Percentiles rank a stretch among this genome's conserved stretches.
These are phyloP conservation scores for Rhynchosporium secalis DNA, from an alignment of 2,329 filamentous ascomycete species.

Conservation along the genomic window DNA sequence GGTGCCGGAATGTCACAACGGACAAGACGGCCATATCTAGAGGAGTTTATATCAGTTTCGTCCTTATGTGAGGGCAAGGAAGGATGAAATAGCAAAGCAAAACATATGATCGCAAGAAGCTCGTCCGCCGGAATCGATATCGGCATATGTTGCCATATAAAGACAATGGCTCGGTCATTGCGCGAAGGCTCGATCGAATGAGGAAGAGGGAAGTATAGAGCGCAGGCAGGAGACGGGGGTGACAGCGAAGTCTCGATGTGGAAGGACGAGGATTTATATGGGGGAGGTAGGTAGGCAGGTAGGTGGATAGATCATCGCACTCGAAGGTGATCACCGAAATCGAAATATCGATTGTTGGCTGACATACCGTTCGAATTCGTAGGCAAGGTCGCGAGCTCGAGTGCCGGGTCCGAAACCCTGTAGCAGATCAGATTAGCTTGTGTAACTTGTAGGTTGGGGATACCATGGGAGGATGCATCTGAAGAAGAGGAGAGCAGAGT, in stretches of 20 bases:
- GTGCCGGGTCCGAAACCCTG: slow-evolving; percentile 95
- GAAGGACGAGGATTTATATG: slow-evolving; percentile 42
- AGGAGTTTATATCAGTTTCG: slow-evolving; percentile 36
- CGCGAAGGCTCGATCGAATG: slow-evolving; percentile 44
- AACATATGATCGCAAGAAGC: slow-evolving; percentile 32
- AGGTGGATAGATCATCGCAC: slow-evolving; percentile 38
- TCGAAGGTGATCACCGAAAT: slow-evolving; percentile 45
- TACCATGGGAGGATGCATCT: not conserved
- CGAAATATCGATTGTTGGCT: slow-evolving; percentile 52
- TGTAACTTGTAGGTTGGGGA: slow-evolving; percentile 2
- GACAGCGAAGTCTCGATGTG: slow-evolving; percentile 48
- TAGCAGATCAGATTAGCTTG: slow-evolving; percentile 18
- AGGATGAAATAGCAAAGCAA: slow-evolving; percentile 32
- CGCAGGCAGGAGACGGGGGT: slow-evolving; percentile 46
- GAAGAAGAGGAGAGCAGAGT: not conserved
- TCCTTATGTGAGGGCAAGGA: slow-evolving; percentile 27
- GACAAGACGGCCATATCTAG: slow-evolving; percentile 93
- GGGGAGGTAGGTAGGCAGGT: slow-evolving; percentile 30
- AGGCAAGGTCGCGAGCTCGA: slow-evolving; percentile 97
- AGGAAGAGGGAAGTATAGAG: slow-evolving; percentile 40
- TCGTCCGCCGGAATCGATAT: slow-evolving; percentile 34
- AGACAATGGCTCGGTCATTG: slow-evolving; percentile 39
- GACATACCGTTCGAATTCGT: slow-evolving; percentile 99
- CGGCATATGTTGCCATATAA: slow-evolving; percentile 34
- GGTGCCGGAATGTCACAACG: slow-evolving; percentile 98